Percentiles rank a stretch among this genome's conserved stretches.
Evolutionary conservation across 129 eudicot species (phyloP).

Genomic region (Erigeron canadensis): DNA sequence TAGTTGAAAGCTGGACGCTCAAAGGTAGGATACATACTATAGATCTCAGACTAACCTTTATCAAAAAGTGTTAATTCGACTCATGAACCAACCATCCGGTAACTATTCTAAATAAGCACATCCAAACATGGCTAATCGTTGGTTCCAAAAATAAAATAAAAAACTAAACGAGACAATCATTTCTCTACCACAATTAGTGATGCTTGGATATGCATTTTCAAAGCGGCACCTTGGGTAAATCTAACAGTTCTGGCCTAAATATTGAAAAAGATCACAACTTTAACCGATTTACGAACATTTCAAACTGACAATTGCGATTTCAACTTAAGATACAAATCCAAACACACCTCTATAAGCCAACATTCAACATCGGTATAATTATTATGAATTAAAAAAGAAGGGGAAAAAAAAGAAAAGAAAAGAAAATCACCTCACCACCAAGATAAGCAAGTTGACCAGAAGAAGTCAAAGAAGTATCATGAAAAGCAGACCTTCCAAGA

Average conservation of each 20-base stretch:
- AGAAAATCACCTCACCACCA: slow-evolving; percentile 80
- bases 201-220: neutral
- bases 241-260: neutral
- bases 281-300: neutral
- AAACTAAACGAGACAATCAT: neutral
- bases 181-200: neutral
- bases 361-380: too few species aligned
- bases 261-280: neutral
- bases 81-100: neutral
- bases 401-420: neutral
- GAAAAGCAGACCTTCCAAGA: slow-evolving; percentile 97
- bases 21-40: too few species aligned
- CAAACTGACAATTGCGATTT: neutral
- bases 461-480: slow-evolving; percentile 78
- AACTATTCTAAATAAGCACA: neutral
- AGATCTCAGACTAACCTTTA: too few species aligned
- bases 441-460: slow-evolving; percentile 92
- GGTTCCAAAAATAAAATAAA: too few species aligned
- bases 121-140: neutral
- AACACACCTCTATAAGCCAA: too few species aligned
- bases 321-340: too few species aligned
- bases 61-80: too few species aligned
- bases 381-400: neutral
- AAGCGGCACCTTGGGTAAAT: neutral
- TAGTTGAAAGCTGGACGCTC: too few species aligned